Conservation (phyloP, 2,329 filamentous ascomycete species). For the Trichoderma cornu-damae region DNA sequence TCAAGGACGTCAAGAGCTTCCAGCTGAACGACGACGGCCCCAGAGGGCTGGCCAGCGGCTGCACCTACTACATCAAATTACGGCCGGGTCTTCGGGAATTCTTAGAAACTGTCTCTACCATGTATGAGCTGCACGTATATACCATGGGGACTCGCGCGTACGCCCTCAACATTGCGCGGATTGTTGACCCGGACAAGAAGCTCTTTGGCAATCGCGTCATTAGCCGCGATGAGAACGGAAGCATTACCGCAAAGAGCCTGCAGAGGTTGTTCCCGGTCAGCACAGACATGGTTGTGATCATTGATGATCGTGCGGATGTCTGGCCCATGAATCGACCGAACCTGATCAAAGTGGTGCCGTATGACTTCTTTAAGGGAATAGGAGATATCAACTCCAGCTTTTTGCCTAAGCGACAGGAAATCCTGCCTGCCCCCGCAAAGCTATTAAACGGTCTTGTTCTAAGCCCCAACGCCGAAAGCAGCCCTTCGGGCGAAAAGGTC, state of each 20-base stretch:
- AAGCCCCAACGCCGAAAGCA: neutral
- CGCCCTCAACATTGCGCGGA: constrained; percentile 81
- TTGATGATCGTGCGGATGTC: constrained; percentile 93
- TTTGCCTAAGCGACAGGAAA: constrained; percentile 68
- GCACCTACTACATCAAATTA: constrained; percentile 98
- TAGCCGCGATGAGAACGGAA: constrained; percentile 94
- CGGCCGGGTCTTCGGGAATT: constrained; percentile 82
- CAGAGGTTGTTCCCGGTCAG: constrained; percentile 91
- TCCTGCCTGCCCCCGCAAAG: constrained; percentile 35
- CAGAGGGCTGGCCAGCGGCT: constrained; percentile 62
- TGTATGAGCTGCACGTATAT: constrained; percentile 96
- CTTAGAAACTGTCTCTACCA: constrained; percentile 65
- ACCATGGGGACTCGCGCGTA: constrained; percentile 99
- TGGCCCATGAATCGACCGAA: constrained; percentile 89
- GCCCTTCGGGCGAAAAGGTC: constrained; percentile 24
- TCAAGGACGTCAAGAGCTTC: constrained; percentile 84
- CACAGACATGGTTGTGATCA: constrained; percentile 98
- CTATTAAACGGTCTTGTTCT: constrained; percentile 24
- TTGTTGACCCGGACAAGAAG: constrained; percentile 84
- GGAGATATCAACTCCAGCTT: constrained; percentile 99
- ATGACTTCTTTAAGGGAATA: constrained; percentile 97
- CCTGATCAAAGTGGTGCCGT: constrained; percentile 88
- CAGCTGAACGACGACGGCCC: constrained; percentile 83
- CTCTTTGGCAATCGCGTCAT: constrained; percentile 93
- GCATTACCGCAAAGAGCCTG: constrained; percentile 82